phyloP scores from a whole-genome alignment of 176 grass and related monocot species.

The Elymus sibiricus region DNA sequence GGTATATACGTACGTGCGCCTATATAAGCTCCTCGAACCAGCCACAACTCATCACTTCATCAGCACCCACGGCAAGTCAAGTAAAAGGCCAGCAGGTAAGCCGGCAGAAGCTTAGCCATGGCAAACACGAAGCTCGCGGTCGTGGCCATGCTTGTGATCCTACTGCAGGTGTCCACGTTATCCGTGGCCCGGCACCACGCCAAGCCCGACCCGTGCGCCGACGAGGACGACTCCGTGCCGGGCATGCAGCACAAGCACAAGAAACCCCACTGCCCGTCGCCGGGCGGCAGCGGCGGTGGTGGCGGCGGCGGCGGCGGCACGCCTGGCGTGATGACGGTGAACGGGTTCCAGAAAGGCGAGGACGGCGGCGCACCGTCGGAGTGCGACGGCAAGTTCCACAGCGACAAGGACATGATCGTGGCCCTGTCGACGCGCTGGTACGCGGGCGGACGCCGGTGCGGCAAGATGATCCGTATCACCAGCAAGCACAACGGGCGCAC shows the following conservation, averaged over 20 bases:
- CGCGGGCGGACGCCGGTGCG: slow-evolving; percentile 13
- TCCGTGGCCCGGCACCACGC: not conserved
- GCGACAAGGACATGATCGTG: slow-evolving; percentile 13
- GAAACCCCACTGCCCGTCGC: slow-evolving; percentile 17
- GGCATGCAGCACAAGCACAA: not conserved
- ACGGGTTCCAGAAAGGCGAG: slow-evolving; percentile 10
- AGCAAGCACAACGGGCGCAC: not conserved
- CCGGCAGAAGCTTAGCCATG: not conserved
- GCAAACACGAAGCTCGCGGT: not conserved
- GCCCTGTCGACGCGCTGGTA: slow-evolving; percentile 36
- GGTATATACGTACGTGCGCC: not conserved
- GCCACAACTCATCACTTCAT: not conserved
- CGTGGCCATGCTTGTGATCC: not conserved
- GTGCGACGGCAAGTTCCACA: slow-evolving; percentile 28
- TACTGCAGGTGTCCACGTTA: not conserved
- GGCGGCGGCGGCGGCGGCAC: not conserved
- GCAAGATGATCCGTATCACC: slow-evolving; percentile 23
- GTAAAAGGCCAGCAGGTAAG: not conserved
- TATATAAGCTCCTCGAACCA: not conserved
- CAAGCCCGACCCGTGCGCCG: not conserved
- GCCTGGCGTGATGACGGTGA: slow-evolving; percentile 16
- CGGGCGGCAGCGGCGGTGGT: not conserved
- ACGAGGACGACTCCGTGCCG: not conserved
- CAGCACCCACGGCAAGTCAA: not conserved
- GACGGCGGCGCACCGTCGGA: slow-evolving; percentile 2